Evolutionary conservation across 345 rosid genomes (phyloP), one percentile per base, ranked within the genome.

Genomic region (Populus pruinosa): DNA sequence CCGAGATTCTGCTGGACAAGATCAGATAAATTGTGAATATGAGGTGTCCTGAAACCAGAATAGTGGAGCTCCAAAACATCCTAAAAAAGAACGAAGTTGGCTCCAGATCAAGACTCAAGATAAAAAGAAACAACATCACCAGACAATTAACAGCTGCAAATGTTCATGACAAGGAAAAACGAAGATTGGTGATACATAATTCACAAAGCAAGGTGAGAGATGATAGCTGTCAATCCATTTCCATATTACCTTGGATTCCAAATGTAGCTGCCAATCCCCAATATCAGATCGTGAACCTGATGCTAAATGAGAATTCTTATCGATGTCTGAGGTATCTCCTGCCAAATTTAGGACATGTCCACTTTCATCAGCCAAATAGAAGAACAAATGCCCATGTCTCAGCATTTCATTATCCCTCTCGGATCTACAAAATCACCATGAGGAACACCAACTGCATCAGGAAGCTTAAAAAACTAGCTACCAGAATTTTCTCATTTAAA

Each of bases 241-340:
- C 73, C 14, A 44, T 53, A 65, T 84, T 86, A 96, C 99, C 92
- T 72, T 73, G 67, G 93, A 84, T 79, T 85, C 83, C 65, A 96
- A 80, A 83, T 96, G 97, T 49, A 93, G 86, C 90, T 91, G 98
- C 98, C 98, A 93, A 79, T 73, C 88, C 33, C 94, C 96, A 68
- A 92, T 73, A 53, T 90, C 96, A 29, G 56, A 14, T 74, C 87
- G 87, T 71, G 88, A 89, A 74, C 99, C 98, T 5, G 91, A 90
- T 81, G 92, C 96, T 65, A 96, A 64, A 64, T 88, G 79, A 76
- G 90, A 88, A 76, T 69, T 85, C 75, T 82, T 81, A n/a, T 20
- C 78, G 55, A 78, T 80, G 63, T 83, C 77, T 10, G 73, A 72
- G 35, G 27, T 75, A 77, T 87, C 84, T 63, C 69, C 77, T 12